A percentile compares a stretch with the other conserved stretches of the same genome.
phyloP scores from a whole-genome alignment of 805 yeast genomes.

The Saturnispora gosingensis region DNA sequence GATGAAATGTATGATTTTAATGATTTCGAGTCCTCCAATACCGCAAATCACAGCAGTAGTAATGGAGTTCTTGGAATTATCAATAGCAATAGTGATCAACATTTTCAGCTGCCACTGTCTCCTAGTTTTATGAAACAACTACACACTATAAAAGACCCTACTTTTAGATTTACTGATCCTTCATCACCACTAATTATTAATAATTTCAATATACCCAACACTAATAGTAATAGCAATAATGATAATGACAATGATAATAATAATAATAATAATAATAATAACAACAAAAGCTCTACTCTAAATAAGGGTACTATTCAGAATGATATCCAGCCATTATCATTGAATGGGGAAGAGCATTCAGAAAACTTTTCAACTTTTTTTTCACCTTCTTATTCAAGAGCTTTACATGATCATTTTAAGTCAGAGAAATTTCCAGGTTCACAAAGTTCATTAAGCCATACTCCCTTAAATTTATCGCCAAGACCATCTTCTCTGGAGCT shows the following conservation, averaged over 20 bases:
- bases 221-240: not conserved
- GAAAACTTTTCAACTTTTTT: constrained; percentile 14
- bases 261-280: constrained; percentile 1
- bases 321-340: constrained; percentile 5
- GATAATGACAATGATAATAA: not conserved
- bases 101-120: not conserved
- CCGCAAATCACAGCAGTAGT: not conserved
- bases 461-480: not conserved
- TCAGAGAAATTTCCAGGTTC: not conserved
- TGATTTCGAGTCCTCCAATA: not conserved
- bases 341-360: constrained; percentile 7
- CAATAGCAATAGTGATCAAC: not conserved
- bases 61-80: not conserved
- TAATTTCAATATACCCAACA: not conserved
- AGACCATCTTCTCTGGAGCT: not conserved
- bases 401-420: constrained; percentile 18
- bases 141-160: not conserved
- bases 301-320: constrained; percentile 2
- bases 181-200: not conserved
- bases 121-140: not conserved
- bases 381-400: constrained; percentile 20
- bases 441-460: not conserved
- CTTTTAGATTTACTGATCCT: not conserved
- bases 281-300: constrained; percentile 9
- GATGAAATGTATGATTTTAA: not conserved